Conservation (phyloP, 2,329 filamentous ascomycete species). For the Alternaria brassicicola region DNA sequence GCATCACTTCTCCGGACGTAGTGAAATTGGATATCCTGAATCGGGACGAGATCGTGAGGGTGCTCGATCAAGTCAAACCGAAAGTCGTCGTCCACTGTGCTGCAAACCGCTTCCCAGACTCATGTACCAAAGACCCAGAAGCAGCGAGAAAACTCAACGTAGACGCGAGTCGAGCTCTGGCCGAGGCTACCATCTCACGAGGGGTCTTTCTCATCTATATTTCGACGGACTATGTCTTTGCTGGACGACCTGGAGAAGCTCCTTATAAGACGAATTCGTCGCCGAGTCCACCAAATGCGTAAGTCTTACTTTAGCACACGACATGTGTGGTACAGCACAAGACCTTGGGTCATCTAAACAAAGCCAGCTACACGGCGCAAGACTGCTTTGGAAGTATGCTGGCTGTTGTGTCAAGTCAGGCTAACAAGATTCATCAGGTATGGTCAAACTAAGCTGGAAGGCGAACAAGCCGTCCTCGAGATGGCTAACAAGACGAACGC, state of each 20-base stretch:
- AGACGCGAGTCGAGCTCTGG: constrained; percentile 70
- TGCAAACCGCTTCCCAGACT: constrained; percentile 86
- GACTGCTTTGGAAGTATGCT: not conserved
- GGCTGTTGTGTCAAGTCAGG: not conserved
- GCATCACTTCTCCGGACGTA: constrained; percentile 72
- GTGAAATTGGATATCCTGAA: constrained; percentile 60
- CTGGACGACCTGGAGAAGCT: constrained; percentile 76
- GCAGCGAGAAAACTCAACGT: constrained; percentile 78
- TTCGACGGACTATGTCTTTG: constrained; percentile 82
- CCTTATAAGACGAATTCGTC: constrained; percentile 73
- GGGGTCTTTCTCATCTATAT: constrained; percentile 74
- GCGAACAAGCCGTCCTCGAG: constrained; percentile 72
- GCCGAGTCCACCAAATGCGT: constrained; percentile 74
- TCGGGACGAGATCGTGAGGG: constrained; percentile 51
- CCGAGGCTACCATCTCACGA: constrained; percentile 67
- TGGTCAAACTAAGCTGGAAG: constrained; percentile 74
- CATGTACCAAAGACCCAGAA: constrained; percentile 78
- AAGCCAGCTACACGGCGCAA: not conserved
- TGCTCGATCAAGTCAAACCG: constrained; percentile 64
- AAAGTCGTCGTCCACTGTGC: constrained; percentile 87
- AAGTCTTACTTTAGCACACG: not conserved
- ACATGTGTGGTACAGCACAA: not conserved
- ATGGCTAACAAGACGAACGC: constrained; percentile 50
- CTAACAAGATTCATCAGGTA: constrained; percentile 53
- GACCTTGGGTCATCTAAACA: not conserved